These are phyloP conservation scores for Penicillium crustosum DNA, from an alignment of 2,329 filamentous ascomycete genomes.

Conservation along the genomic window DNA sequence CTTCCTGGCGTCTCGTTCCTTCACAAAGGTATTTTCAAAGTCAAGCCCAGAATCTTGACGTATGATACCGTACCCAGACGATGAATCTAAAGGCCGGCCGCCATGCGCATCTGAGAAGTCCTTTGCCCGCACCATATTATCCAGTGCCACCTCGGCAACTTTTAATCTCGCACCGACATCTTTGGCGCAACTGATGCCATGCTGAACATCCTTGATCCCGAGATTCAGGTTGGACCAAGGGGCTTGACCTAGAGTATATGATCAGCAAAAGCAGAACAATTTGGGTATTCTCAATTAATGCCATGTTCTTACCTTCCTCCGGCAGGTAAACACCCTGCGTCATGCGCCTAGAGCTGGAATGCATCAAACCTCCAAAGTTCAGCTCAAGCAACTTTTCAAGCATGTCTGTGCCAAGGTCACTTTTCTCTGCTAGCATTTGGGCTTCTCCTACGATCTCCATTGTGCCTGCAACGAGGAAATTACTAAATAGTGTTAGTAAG, in stretches of 20 bases:
- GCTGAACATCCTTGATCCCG: slow-evolving; percentile 53
- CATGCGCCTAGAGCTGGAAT: slow-evolving; percentile 31
- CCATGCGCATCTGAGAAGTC: slow-evolving; percentile 34
- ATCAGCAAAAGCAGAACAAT: not conserved
- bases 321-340: slow-evolving; percentile 32
- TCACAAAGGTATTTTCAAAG: slow-evolving; percentile 46
- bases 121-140: slow-evolving; percentile 47
- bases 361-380: slow-evolving; percentile 31
- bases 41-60: slow-evolving; percentile 45
- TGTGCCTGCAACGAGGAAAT: slow-evolving; percentile 21
- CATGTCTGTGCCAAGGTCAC: slow-evolving; percentile 23
- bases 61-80: slow-evolving; percentile 52
- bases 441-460: slow-evolving; percentile 33
- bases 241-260: not conserved
- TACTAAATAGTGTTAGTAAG: slow-evolving; percentile 4
- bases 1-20: slow-evolving; percentile 10
- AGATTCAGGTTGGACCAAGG: slow-evolving; percentile 53
- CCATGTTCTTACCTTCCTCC: slow-evolving; percentile 19
- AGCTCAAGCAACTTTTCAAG: slow-evolving; percentile 30
- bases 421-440: slow-evolving; percentile 35
- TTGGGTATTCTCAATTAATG: not conserved
- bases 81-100: slow-evolving; percentile 49
- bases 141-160: slow-evolving; percentile 47
- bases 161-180: slow-evolving; percentile 42
- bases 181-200: slow-evolving; percentile 49